Conservation (phyloP, 192 early-diverging fungal genomes). For the Borealophlyctis nickersoniae region DNA sequence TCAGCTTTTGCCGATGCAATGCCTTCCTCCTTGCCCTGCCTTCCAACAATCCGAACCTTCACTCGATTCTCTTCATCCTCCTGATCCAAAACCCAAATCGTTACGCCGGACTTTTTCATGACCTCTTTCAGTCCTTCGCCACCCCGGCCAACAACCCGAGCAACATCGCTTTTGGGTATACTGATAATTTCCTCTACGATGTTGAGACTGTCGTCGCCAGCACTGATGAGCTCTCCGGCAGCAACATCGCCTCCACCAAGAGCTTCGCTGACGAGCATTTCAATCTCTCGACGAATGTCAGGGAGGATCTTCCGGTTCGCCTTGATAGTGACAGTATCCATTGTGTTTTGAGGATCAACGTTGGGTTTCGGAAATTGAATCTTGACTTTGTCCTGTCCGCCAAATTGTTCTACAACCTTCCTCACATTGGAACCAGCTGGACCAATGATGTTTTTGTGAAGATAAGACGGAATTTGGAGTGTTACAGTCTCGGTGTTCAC, state of each 20-base stretch:
- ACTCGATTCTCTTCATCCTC: conserved; percentile 19
- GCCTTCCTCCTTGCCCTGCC: conserved; percentile 12
- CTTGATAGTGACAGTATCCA: conserved; percentile 35
- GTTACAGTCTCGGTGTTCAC: conserved; percentile 54
- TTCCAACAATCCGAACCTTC: conserved; percentile 16
- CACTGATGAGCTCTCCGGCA: conserved; percentile 1
- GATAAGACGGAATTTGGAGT: conserved; percentile 66
- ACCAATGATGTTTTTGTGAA: conserved; percentile 82
- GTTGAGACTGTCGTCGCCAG: conserved; percentile 4
- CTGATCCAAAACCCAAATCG: conserved; percentile 32
- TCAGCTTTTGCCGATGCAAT: conserved; percentile 9
- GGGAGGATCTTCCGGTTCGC: conserved; percentile 17
- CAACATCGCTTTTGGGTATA: conserved; percentile 39
- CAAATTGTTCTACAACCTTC: conserved; percentile 53
- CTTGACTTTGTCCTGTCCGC: conserved; percentile 47
- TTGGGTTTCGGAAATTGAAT: conserved; percentile 41
- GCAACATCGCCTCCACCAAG: conserved; percentile 14
- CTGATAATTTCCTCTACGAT: conserved; percentile 8
- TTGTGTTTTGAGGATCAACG: conserved; percentile 19
- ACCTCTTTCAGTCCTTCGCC: conserved; percentile 34
- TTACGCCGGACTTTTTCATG: conserved; percentile 35
- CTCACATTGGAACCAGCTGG: conserved; percentile 69
- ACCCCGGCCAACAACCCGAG: conserved; percentile 29
- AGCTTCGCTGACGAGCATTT: conserved; percentile 29
- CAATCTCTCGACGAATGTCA: conserved; percentile 18